Percentiles rank a stretch among this genome's conserved stretches.
Evolutionary conservation across 1,284 basidiomycete genomes (phyloP).

Genomic region (Binderoboletus segoi): DNA sequence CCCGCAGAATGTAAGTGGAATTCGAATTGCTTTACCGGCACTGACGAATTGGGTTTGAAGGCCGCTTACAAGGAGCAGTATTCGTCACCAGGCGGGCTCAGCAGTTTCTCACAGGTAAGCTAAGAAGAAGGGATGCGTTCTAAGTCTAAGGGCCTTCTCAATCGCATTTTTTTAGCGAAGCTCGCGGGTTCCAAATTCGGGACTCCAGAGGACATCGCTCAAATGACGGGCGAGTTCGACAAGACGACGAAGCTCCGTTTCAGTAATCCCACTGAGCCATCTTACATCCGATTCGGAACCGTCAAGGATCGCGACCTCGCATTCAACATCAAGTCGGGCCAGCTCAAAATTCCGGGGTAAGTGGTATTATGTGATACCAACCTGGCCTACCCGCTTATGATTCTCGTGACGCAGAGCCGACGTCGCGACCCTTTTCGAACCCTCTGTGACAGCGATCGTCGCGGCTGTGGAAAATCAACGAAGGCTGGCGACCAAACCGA

Average conservation of each 20-base stretch:
- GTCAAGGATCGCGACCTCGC: conserved; percentile 38
- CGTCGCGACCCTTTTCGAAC: conserved; percentile 44
- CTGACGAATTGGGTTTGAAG: conserved; percentile 22
- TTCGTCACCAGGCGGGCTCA: conserved; percentile 39
- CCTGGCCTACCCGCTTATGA: conserved; percentile 15
- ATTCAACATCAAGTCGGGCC: conserved; percentile 44
- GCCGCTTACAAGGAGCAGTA: conserved; percentile 38
- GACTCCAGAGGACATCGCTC: conserved; percentile 35
- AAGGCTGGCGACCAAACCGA: conserved; percentile 25
- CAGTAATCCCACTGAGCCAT: conserved; percentile 35
- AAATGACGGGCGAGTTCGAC: conserved; percentile 44
- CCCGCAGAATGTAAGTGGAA: conserved; percentile 34
- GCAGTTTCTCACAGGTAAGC: conserved; percentile 34
- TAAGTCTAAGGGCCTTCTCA: not conserved
- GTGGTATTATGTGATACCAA: not conserved
- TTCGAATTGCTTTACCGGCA: not conserved
- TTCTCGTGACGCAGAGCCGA: conserved; percentile 31
- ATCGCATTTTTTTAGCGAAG: conserved; percentile 28
- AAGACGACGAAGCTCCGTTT: conserved; percentile 46
- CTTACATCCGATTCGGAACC: conserved; percentile 46
- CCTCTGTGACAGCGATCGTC: conserved; percentile 39
- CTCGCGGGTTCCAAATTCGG: conserved; percentile 39
- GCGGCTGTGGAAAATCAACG: conserved; percentile 38
- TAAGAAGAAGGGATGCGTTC: not conserved
- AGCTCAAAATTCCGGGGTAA: conserved; percentile 43